phyloP scores from a whole-genome alignment of 2,329 filamentous ascomycete genomes.

The Stenocarpella maydis region DNA sequence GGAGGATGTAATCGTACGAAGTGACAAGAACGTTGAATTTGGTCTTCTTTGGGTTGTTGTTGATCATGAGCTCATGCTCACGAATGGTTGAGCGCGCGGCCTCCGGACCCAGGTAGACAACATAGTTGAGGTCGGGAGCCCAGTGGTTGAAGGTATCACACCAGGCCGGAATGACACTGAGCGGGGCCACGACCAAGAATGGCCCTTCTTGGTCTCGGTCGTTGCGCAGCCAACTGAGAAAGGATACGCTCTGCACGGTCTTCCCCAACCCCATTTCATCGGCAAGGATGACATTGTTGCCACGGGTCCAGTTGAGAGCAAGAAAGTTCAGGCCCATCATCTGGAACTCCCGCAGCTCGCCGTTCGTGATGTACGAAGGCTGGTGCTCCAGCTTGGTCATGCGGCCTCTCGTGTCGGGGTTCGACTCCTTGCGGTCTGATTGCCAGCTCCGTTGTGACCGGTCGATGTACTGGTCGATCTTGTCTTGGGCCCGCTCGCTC shows the following conservation, averaged over 20 bases:
- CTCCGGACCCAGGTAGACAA: constrained; percentile 93
- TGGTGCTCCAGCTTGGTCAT: constrained; percentile 81
- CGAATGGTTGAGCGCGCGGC: constrained; percentile 85
- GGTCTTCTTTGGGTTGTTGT: constrained; percentile 85
- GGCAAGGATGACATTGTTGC: constrained; percentile 94
- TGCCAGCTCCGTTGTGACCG: constrained; percentile 81
- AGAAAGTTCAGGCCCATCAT: constrained; percentile 94
- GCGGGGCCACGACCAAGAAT: constrained; percentile 94
- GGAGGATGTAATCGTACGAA: constrained; percentile 95
- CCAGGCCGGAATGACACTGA: constrained; percentile 98
- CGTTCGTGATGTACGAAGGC: constrained; percentile 83
- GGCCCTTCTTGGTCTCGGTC: constrained; percentile 89
- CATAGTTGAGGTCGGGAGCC: constrained; percentile 96
- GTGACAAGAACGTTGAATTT: constrained; percentile 99
- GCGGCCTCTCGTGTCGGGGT: constrained; percentile 75
- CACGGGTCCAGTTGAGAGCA: constrained; percentile 92
- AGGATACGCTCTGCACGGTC: constrained; percentile 96
- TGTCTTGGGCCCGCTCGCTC: constrained; percentile 80
- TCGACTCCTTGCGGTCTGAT: constrained; percentile 82
- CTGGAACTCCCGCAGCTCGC: constrained; percentile 91
- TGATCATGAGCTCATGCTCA: constrained; percentile 87
- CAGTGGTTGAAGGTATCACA: constrained; percentile 97
- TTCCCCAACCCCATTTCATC: constrained; percentile 99
- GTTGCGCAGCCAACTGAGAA: constrained; percentile 96
- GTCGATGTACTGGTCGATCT: constrained; percentile 91